Conservation (phyloP, 2,329 filamentous ascomycete genomes). For the Microdochium bolleyi region DNA sequence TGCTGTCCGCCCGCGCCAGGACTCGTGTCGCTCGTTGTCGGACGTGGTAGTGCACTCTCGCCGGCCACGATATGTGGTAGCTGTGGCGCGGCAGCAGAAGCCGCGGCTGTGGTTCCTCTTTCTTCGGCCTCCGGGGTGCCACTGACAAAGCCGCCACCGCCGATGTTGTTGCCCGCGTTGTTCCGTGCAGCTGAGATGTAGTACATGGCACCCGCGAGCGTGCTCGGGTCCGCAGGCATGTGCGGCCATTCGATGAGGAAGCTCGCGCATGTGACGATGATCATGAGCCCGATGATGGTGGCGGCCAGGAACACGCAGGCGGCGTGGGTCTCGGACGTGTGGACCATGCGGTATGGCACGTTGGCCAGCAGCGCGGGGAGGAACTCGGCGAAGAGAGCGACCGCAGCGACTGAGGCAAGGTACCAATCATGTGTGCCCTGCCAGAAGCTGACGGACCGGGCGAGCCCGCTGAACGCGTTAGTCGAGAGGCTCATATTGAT, state of each 20-base stretch:
- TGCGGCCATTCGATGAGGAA: constrained; percentile 31
- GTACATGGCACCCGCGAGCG: constrained; percentile 25
- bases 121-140: no score
- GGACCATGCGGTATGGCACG: constrained; percentile 35
- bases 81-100: no score
- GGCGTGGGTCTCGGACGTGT: constrained; percentile 27
- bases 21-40: no score
- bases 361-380: constrained; percentile 42
- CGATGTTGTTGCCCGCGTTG: neutral
- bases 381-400: constrained; percentile 38
- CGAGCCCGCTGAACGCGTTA: constrained; percentile 37
- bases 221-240: constrained; percentile 26
- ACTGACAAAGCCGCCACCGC: neutral
- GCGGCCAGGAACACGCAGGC: constrained; percentile 31
- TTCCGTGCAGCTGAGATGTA: constrained; percentile 13
- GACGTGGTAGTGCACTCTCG: no score
- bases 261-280: constrained; percentile 27
- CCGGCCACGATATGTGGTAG: no score
- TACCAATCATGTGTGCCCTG: constrained; percentile 24
- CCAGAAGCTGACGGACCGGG: constrained; percentile 7
- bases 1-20: no score
- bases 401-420: constrained; percentile 28
- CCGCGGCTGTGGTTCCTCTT: no score
- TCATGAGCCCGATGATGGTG: constrained; percentile 32
- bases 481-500: constrained; percentile 28